phyloP scores from a whole-genome alignment of 2,329 filamentous ascomycete species.

The Pseudogymnoascus destructans region DNA sequence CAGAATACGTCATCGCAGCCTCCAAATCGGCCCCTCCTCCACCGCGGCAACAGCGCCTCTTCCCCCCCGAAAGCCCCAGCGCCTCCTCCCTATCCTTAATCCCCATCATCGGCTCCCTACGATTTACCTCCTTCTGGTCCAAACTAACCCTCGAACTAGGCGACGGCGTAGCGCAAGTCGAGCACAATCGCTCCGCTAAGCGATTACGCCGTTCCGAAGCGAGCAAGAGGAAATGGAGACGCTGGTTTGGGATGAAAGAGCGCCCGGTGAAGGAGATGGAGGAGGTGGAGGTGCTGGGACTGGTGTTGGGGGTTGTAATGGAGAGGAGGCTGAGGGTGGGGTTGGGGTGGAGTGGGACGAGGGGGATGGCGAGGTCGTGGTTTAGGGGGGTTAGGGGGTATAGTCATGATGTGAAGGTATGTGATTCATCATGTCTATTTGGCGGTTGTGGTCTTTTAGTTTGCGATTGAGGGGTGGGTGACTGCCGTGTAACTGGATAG shows the following conservation, averaged over 20 bases:
- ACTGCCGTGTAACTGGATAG: neutral
- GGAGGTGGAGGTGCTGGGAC: neutral
- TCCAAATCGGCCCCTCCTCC: neutral
- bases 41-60: neutral
- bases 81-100: neutral
- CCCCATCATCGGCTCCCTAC: neutral
- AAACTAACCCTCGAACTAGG: neutral
- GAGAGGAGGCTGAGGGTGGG: neutral
- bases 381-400: slow-evolving; percentile 15
- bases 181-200: neutral
- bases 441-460: neutral
- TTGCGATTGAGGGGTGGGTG: neutral
- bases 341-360: slow-evolving; percentile 14
- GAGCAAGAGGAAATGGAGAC: neutral
- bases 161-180: neutral
- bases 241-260: neutral
- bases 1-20: neutral
- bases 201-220: neutral
- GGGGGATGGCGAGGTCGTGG: slow-evolving; percentile 19
- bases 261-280: neutral
- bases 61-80: neutral
- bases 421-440: neutral
- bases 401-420: neutral
- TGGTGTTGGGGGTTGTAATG: neutral
- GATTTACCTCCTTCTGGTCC: neutral